These are phyloP conservation scores for Tylopilus balloui DNA, from an alignment of 768 basidiomycete species.

Conservation along the genomic window DNA sequence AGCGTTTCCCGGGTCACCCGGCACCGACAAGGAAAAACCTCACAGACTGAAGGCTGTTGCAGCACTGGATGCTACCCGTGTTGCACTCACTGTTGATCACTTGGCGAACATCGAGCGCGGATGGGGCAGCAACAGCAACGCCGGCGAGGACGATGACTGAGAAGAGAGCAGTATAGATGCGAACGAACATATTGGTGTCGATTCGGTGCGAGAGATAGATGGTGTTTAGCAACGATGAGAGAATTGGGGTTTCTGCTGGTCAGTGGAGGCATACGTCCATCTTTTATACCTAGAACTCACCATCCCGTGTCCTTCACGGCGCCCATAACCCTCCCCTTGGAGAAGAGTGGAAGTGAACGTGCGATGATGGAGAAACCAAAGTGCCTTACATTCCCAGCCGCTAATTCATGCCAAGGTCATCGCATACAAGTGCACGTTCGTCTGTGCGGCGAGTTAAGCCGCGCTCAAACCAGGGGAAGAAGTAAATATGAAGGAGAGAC, in stretches of 20 bases:
- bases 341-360: neutral
- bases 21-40: neutral
- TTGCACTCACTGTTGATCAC: constrained; percentile 30
- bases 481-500: neutral
- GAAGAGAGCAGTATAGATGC: neutral
- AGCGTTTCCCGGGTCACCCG: neutral
- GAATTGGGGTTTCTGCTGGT: neutral
- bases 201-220: neutral
- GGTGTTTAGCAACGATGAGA: neutral
- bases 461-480: neutral
- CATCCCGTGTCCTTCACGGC: neutral
- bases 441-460: neutral
- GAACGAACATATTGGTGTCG: constrained; percentile 3
- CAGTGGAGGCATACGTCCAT: neutral
- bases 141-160: constrained; percentile 6
- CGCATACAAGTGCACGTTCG: neutral
- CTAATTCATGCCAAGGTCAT: neutral
- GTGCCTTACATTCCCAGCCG: neutral
- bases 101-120: neutral
- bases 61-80: constrained; percentile 33
- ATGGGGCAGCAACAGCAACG: neutral
- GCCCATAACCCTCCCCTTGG: neutral
- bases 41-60: neutral
- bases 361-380: neutral
- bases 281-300: neutral